A percentile compares a stretch with the other conserved stretches of the same genome.
Evolutionary conservation across 345 rosid species (phyloP).

Genomic region (Erysimum cheiranthoides): DNA sequence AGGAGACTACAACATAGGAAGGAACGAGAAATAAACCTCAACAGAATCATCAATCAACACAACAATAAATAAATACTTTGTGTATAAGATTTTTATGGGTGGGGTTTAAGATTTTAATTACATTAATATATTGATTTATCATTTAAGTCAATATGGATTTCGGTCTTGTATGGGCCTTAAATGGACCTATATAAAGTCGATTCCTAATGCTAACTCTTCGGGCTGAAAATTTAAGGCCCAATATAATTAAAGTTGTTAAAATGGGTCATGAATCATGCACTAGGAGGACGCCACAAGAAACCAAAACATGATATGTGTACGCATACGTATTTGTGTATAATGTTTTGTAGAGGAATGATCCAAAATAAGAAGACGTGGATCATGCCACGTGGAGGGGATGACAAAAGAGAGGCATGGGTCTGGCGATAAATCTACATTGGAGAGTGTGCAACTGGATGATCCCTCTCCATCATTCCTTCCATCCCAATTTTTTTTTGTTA

Average conservation of each 20-base stretch:
- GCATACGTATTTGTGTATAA: constrained; percentile 18
- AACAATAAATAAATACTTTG: constrained; percentile 7
- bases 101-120: constrained; percentile 12
- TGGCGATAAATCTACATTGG: constrained; percentile 30
- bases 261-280: constrained; percentile 25
- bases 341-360: constrained; percentile 19
- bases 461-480: constrained; percentile 23
- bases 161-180: not conserved
- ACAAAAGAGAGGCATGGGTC: constrained; percentile 41
- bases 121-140: not conserved
- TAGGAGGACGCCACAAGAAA: not conserved
- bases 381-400: constrained; percentile 37
- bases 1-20: constrained; percentile 24
- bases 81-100: constrained; percentile 14
- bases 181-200: not conserved
- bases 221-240: constrained; percentile 13
- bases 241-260: not conserved
- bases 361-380: constrained; percentile 36
- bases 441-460: constrained; percentile 41
- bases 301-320: constrained; percentile 13
- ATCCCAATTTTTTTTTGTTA: not conserved
- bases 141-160: not conserved
- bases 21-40: constrained; percentile 1
- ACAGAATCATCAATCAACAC: constrained; percentile 17
- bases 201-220: not conserved